These are phyloP conservation scores for Protea cynaroides DNA, from an alignment of 164 flowering plant genomes.

Conservation along the genomic window DNA sequence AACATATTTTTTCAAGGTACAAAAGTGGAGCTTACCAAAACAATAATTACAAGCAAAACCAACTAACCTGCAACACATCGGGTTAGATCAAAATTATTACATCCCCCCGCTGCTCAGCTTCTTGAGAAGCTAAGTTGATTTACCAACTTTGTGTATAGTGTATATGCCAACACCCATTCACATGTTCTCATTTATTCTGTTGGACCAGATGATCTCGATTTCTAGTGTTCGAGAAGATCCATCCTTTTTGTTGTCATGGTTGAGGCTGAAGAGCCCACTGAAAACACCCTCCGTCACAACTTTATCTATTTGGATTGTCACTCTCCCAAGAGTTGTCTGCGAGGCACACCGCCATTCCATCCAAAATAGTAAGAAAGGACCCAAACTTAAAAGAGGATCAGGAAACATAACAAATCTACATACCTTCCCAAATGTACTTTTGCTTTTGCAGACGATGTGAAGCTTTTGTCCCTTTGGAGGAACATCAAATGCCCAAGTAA, in stretches of 20 bases:
- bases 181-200: slow-evolving; percentile 37
- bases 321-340: slow-evolving; percentile 83
- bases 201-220: slow-evolving; percentile 84
- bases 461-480: slow-evolving; percentile 95
- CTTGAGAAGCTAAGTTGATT: slow-evolving; percentile 12
- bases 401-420: neutral
- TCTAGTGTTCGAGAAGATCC: slow-evolving; percentile 77
- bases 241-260: slow-evolving; percentile 64
- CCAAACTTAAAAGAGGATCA: neutral
- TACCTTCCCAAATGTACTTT: slow-evolving; percentile 90
- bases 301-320: slow-evolving; percentile 87
- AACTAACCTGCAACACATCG: slow-evolving; percentile 2
- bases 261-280: slow-evolving; percentile 78
- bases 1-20: slow-evolving; percentile 29
- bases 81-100: slow-evolving; percentile 5
- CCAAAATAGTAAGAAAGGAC: neutral
- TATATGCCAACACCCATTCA: slow-evolving; percentile 14
- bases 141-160: neutral
- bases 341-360: slow-evolving; percentile 9
- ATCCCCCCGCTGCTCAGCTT: slow-evolving; percentile 8
- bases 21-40: slow-evolving; percentile 36
- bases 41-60: slow-evolving; percentile 28
- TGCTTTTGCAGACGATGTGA: slow-evolving; percentile 84
- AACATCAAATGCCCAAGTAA: slow-evolving; percentile 93
- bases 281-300: slow-evolving; percentile 73